Base-by-base conservation (phyloP, 2,329 filamentous ascomycete species). In the Epichloe baconii region DNA sequence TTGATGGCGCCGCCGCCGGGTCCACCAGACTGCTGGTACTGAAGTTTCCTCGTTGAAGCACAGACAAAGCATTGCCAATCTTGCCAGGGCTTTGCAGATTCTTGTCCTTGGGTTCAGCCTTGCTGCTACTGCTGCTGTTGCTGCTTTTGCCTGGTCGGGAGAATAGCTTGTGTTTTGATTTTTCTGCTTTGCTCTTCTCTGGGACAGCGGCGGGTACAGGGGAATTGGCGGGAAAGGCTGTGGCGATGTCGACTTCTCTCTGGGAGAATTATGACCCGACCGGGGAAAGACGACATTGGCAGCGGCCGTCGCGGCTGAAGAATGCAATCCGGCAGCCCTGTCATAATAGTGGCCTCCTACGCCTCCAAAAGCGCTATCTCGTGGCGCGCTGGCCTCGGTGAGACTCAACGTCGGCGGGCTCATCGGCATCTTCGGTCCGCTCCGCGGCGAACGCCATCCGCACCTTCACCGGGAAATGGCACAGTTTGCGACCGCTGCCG, bases 81-180 rank as follows among this genome's bases (percentile, higher is more conserved):
- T 85, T 86, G 56, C 80, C 80, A 2, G 86, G 86, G 55, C 85
- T 89, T 1, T 85, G 84, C 23, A 87, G 65, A 2, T 82, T 77
- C 57, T 84, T 83, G 17, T 83, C 75, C 60, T 80, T 83, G 6
- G 73, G 57, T 10, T 88, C 83, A 37, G 80, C 77, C 63, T 85
- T 88, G 53, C 54, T 54, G 52, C 82, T 21, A 34, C 36, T 80
- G 48, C 79, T 77, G 58, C 88, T 21, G 44, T n/a, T 80, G 48
- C 79, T 77, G 58, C 88, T 86, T 67, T 84, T 88, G 61, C 85
- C 84, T 0, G 85, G 85, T 48, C 86, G 78, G 6, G 83, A 87
- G 63, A 90, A 90, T 31, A 91, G 73, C 70, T 91, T 91, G 64
- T 87, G 85, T 68, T 88, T 89, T 54, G 82, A 80, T 54, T 87